Percentiles rank a stretch among this genome's conserved stretches.
Conservation (phyloP, 305 asterid species). For the Coffea humblotiana region DNA sequence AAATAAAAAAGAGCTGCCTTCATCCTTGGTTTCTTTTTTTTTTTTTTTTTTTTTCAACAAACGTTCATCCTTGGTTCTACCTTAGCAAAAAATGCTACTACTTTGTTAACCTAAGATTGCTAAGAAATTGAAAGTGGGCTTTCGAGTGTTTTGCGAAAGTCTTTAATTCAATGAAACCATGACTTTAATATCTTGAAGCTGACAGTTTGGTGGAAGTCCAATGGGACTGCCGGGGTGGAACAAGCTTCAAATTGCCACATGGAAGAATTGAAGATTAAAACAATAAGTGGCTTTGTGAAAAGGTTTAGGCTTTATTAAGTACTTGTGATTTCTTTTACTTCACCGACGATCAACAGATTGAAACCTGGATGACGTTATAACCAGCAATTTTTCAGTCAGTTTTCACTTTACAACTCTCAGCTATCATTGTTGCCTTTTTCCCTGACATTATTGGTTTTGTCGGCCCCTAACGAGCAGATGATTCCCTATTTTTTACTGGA, state of each 20-base stretch:
- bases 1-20: too few species aligned
- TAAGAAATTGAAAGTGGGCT: neutral
- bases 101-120: neutral
- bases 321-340: neutral
- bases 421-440: neutral
- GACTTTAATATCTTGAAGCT: neutral
- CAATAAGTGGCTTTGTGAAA: neutral
- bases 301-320: neutral
- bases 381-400: neutral
- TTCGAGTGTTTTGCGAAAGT: neutral
- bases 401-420: neutral
- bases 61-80: too few species aligned
- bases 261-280: neutral
- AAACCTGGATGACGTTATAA: neutral
- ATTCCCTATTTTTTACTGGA: neutral
- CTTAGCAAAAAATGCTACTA: too few species aligned
- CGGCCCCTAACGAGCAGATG: neutral
- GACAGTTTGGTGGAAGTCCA: neutral
- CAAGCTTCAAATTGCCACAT: neutral
- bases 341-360: neutral
- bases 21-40: too few species aligned
- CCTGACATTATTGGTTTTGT: neutral
- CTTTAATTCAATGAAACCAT: neutral
- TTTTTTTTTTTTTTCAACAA: too few species aligned
- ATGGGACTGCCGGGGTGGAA: neutral